phyloP scores from a whole-genome alignment of 2,329 filamentous ascomycete genomes.

The Apiospora rasikravindrae region DNA sequence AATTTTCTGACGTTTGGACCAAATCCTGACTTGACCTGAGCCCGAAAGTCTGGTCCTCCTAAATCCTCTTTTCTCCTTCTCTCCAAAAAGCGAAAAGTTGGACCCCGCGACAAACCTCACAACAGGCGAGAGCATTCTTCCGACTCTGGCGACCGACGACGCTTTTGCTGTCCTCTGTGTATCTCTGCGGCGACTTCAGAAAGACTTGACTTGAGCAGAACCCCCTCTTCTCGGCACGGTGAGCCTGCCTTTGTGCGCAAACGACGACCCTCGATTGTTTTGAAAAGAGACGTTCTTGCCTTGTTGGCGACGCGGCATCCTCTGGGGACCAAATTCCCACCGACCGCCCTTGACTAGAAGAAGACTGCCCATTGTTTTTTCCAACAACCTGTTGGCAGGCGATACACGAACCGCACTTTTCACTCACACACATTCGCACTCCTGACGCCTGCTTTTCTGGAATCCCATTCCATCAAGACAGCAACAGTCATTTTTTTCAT shows the following conservation, averaged over 20 bases:
- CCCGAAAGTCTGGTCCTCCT: constrained; percentile 18
- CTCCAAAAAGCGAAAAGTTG: constrained; percentile 18
- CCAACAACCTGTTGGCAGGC: constrained; percentile 11
- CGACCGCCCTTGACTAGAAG: constrained; percentile 9
- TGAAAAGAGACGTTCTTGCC: constrained; percentile 8
- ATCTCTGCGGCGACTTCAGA: constrained; percentile 4
- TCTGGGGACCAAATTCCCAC: constrained; percentile 1
- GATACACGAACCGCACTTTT: constrained; percentile 14
- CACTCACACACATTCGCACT: constrained; percentile 8
- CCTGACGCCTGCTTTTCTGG: constrained; percentile 14
- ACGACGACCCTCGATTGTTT: constrained; percentile 17
- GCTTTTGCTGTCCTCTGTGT: neutral
- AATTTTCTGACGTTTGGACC: constrained; percentile 14
- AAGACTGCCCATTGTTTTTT: constrained; percentile 16
- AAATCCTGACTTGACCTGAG: constrained; percentile 16
- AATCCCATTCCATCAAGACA: constrained; percentile 15
- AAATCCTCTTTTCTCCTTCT: constrained; percentile 15
- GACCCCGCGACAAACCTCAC: constrained; percentile 17
- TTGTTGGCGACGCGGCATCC: constrained; percentile 7
- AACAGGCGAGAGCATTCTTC: constrained; percentile 18
- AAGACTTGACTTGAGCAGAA: constrained; percentile 5
- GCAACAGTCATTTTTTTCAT: constrained; percentile 17
- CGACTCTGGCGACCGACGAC: constrained; percentile 17
- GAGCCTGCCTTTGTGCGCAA: constrained; percentile 13
- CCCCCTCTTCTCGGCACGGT: neutral